Percentiles rank a stretch among this genome's conserved stretches.
Evolutionary conservation across 2,329 filamentous ascomycete genomes (phyloP).

Genomic region (Diaporthe capsici): DNA sequence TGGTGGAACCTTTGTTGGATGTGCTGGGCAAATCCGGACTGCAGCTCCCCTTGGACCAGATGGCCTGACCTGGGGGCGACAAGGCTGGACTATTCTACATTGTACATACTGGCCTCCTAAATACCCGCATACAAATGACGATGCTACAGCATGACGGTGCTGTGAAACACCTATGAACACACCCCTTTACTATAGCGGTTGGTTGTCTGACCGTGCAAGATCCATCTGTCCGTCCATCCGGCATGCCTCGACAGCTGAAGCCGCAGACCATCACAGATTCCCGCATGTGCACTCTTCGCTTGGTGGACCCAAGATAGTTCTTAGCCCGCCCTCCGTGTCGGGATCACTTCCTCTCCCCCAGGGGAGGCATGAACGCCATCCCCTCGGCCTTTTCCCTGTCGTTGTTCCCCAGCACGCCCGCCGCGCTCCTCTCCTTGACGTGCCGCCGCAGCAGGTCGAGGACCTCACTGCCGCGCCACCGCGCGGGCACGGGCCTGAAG

Average conservation of each 20-base stretch:
- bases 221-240: not conserved
- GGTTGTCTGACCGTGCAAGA: not conserved
- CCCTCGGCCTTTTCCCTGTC: constrained; percentile 54
- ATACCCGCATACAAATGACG: constrained; percentile 30
- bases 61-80: constrained; percentile 8
- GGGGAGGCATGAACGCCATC: constrained; percentile 71
- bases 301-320: not conserved
- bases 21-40: not conserved
- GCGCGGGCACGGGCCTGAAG: constrained; percentile 87
- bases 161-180: constrained; percentile 12
- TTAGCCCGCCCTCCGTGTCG: too few species aligned
- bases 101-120: constrained; percentile 33
- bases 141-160: constrained; percentile 26
- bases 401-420: constrained; percentile 60
- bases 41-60: not conserved
- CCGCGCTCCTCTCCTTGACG: constrained; percentile 79
- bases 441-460: constrained; percentile 83
- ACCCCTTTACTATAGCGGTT: too few species aligned
- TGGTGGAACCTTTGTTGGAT: not conserved
- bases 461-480: constrained; percentile 89
- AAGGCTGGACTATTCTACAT: not conserved
- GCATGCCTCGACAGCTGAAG: not conserved
- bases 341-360: constrained; percentile 46
- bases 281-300: too few species aligned
- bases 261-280: not conserved